Evolutionary conservation across 2,329 filamentous ascomycete genomes (phyloP), one percentile per base, ranked within the genome.

Genomic region (Moelleriella libera): DNA sequence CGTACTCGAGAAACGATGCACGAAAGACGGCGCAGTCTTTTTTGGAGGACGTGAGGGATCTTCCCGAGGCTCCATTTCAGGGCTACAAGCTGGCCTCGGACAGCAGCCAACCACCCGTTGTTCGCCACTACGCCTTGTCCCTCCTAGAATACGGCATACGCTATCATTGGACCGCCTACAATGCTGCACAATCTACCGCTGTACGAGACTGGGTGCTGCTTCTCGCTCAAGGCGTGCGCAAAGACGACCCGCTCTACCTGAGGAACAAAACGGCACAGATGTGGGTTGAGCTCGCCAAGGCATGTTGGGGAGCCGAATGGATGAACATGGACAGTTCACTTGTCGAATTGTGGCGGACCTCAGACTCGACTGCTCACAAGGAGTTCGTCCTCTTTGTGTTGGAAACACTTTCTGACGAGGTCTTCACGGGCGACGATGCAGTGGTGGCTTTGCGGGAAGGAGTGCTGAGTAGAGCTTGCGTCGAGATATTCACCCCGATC

Each of bases 281-380:
- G 51, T 98, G 92, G 92, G 86, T 89, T 6, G 92, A 97, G 64
- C 74, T 95, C 47, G 88, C 89, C 41, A 97, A 97, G 69, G 78
- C 90, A 57, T 85, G 80, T 60, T 98, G 92, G 92, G 87, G 76
- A n/a, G 74, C 79, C 32, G 85, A 92, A 51, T 98, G 94, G 92
- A 81, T 85, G 70, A 82, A 94, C 60, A 95, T 98, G 90, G 94
- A 98, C 62, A 69, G 80, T 52, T 74, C 85, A 59, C 74, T 98
- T 48, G 78, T 89, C 43, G 76, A 80, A 57, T 72, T 97, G 21
- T 98, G 92, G 92, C 82, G 88, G 62, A 63, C 74, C 12, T 72
- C 72, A 14, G 75, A 78, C 53, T 76, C 76, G 30, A 66, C 74
- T 32, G 75, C 76, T 6, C 77, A 82, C 62, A 92, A 94, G 64